These are phyloP conservation scores for Pseudogymnoascus sp. DNA, from an alignment of 2,329 filamentous ascomycete species.

Conservation along the genomic window DNA sequence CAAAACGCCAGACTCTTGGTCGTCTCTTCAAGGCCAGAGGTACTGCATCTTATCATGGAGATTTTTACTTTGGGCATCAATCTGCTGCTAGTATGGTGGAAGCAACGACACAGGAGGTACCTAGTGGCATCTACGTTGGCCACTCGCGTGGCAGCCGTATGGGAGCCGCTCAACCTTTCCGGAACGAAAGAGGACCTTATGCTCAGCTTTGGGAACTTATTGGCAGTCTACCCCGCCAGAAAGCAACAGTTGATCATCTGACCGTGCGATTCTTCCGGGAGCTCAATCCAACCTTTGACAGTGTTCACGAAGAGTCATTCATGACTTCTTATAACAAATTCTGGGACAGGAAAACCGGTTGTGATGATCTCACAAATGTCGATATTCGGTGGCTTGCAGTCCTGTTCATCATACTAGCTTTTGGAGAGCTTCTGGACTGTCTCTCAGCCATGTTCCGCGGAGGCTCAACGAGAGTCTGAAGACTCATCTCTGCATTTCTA, in stretches of 20 bases:
- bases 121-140: constrained; percentile 12
- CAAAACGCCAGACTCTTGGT: constrained; percentile 16
- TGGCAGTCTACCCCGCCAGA: constrained; percentile 31
- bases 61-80: constrained; percentile 28
- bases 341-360: constrained; percentile 32
- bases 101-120: constrained; percentile 22
- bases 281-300: constrained; percentile 31
- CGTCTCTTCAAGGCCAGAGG: constrained; percentile 26
- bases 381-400: constrained; percentile 35
- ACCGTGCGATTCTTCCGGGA: constrained; percentile 29
- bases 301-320: constrained; percentile 29
- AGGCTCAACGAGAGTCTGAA: constrained; percentile 30
- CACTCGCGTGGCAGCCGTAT: constrained; percentile 14
- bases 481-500: constrained; percentile 34
- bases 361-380: constrained; percentile 32
- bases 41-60: constrained; percentile 26
- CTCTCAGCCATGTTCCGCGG: constrained; percentile 25
- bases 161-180: constrained; percentile 22
- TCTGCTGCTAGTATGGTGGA: constrained; percentile 27
- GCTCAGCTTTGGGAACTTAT: constrained; percentile 35
- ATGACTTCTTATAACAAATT: constrained; percentile 30
- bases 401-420: constrained; percentile 34
- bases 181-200: constrained; percentile 24
- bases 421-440: constrained; percentile 30
- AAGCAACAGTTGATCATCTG: constrained; percentile 30